A percentile compares a stretch with the other conserved stretches of the same genome.
phyloP scores from a whole-genome alignment of 176 grass and related monocot genomes.

The Urochloa ruziziensis region DNA sequence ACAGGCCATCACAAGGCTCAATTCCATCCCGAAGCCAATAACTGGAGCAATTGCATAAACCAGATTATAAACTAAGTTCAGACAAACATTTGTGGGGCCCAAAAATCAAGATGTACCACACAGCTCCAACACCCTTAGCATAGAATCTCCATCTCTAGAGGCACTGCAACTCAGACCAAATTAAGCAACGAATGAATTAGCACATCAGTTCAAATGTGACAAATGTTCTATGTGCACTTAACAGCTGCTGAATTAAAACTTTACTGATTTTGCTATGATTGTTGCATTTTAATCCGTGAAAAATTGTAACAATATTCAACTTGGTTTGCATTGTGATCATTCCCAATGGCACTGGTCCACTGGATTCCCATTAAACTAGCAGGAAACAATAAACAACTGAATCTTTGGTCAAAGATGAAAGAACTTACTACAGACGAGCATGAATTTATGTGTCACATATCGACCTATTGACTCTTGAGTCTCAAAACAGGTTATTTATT shows the following conservation, averaged over 20 bases:
- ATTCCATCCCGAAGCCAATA: neutral
- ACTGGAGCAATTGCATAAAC: slow-evolving; percentile 2
- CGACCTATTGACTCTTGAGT: neutral
- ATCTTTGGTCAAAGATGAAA: neutral
- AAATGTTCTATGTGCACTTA: neutral
- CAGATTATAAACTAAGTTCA: slow-evolving; percentile 8
- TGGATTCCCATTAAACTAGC: neutral
- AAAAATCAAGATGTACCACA: neutral
- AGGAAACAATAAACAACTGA: neutral
- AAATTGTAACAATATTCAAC: neutral
- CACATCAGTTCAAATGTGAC: neutral
- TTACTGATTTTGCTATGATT: neutral
- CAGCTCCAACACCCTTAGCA: neutral
- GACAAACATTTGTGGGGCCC: neutral
- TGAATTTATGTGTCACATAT: slow-evolving; percentile 4
- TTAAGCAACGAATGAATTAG: slow-evolving; percentile 6
- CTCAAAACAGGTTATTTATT: neutral
- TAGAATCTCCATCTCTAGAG: neutral
- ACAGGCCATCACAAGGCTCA: neutral
- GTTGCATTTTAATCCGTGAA: neutral
- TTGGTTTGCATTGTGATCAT: neutral
- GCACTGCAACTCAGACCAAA: slow-evolving; percentile 26
- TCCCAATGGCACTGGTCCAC: neutral
- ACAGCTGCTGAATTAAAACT: neutral
- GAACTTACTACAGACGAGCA: neutral